Percentiles rank a stretch among this genome's conserved stretches.
Evolutionary conservation across 768 basidiomycete genomes (phyloP).

Genomic region (Russula earlei): DNA sequence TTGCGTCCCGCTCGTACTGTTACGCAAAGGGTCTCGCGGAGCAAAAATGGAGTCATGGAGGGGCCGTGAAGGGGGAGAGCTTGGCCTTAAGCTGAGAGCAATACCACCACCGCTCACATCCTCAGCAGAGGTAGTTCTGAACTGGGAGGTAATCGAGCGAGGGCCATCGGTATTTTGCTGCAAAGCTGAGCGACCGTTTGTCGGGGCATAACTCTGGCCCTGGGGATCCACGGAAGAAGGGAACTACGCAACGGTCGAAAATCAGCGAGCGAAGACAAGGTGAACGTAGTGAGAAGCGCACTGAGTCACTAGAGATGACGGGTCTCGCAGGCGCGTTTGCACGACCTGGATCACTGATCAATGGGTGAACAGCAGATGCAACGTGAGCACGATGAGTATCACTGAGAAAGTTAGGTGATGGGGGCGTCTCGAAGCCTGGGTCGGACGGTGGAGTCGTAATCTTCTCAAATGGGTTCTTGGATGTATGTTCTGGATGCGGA

Average conservation of each 20-base stretch:
- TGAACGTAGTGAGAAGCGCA: neutral
- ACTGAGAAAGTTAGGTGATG: conserved; percentile 9
- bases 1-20: neutral
- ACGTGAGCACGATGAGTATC: neutral
- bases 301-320: neutral
- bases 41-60: neutral
- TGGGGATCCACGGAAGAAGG: neutral
- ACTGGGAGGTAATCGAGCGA: neutral
- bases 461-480: conserved; percentile 11
- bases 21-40: neutral
- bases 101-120: neutral
- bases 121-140: neutral
- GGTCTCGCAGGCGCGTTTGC: neutral
- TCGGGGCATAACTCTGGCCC: neutral
- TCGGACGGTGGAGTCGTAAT: neutral
- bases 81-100: neutral
- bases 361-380: neutral
- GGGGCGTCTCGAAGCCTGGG: neutral
- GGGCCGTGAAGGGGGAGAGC: neutral
- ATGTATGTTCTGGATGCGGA: conserved; percentile 31
- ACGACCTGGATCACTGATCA: neutral
- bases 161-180: neutral
- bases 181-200: neutral
- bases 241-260: neutral
- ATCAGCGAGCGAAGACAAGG: neutral